A percentile compares a stretch with the other conserved stretches of the same genome.
These are phyloP conservation scores for Suhomyces sp. DNA, from an alignment of 805 yeast genomes.

Conservation along the genomic window DNA sequence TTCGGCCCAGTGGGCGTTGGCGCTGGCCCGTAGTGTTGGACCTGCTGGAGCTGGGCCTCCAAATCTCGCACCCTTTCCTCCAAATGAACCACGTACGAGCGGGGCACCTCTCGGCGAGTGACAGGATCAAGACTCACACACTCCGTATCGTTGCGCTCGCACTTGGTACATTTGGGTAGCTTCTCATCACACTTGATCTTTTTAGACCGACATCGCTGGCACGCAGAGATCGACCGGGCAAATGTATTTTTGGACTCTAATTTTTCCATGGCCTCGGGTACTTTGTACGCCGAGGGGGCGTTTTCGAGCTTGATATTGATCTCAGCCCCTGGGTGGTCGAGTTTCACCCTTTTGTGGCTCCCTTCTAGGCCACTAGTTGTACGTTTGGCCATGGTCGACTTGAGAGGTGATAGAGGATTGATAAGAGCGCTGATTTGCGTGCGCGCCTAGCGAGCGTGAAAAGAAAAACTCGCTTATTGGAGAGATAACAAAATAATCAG, in stretches of 20 bases:
- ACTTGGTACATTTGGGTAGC: slow-evolving; percentile 64
- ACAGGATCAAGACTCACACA: slow-evolving; percentile 87
- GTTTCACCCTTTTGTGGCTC: neutral
- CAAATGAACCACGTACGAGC: slow-evolving; percentile 70
- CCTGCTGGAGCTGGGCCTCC: slow-evolving; percentile 42
- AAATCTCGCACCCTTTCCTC: slow-evolving; percentile 63
- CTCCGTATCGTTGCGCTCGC: slow-evolving; percentile 61
- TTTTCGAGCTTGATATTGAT: neutral
- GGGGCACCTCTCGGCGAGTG: slow-evolving; percentile 81
- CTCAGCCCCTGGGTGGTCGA: neutral
- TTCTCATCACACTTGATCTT: slow-evolving; percentile 67
- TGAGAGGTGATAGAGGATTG: neutral
- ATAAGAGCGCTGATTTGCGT: neutral
- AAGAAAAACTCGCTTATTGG: neutral
- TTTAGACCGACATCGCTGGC: slow-evolving; percentile 73
- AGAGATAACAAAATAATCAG: neutral
- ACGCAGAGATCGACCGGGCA: slow-evolving; percentile 68
- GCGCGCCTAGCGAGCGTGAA: neutral
- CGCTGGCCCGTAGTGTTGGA: neutral
- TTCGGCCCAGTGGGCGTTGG: neutral
- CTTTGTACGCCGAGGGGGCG: neutral
- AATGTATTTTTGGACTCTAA: neutral
- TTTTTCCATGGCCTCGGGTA: neutral
- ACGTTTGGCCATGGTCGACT: slow-evolving; percentile 1
- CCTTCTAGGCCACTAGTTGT: neutral